phyloP scores from a whole-genome alignment of 208 protist genomes.

The Acanthamoeba royreba region DNA sequence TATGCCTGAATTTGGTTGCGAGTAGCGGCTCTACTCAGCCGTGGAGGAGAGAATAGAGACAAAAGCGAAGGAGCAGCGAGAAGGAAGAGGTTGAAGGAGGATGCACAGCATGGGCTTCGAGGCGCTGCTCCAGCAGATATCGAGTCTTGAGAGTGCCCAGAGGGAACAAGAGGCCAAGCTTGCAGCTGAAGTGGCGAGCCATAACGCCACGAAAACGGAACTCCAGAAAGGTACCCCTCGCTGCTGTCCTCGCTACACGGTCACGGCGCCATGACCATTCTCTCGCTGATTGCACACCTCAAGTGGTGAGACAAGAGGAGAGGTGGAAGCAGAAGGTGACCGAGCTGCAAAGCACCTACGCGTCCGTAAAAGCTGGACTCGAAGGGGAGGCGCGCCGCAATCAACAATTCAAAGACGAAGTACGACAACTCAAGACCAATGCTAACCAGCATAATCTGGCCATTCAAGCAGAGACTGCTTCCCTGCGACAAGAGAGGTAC shows the following conservation, averaged over 20 bases:
- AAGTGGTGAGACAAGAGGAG: background rate
- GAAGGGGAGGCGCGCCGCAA: background rate
- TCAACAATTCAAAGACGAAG: background rate
- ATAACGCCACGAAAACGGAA: background rate
- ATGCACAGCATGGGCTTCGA: background rate
- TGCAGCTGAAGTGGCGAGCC: background rate
- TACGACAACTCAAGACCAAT: background rate
- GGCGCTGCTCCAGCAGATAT: background rate
- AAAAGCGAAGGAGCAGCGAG: no score
- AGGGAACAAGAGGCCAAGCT: background rate
- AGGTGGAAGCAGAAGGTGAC: slow-evolving; percentile 5
- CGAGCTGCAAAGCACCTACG: background rate
- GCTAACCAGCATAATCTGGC: background rate
- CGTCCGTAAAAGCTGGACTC: background rate
- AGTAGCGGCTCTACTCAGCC: no score
- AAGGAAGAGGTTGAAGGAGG: no score
- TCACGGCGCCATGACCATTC: background rate
- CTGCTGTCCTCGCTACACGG: background rate
- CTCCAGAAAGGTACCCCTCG: background rate
- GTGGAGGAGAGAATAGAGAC: no score
- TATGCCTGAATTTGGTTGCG: no score
- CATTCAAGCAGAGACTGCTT: background rate
- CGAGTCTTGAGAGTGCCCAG: background rate
- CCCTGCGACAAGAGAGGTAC: background rate
- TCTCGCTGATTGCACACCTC: background rate